phyloP scores from a whole-genome alignment of 176 grass and related monocot genomes.

The Oropetium thomaeum region DNA sequence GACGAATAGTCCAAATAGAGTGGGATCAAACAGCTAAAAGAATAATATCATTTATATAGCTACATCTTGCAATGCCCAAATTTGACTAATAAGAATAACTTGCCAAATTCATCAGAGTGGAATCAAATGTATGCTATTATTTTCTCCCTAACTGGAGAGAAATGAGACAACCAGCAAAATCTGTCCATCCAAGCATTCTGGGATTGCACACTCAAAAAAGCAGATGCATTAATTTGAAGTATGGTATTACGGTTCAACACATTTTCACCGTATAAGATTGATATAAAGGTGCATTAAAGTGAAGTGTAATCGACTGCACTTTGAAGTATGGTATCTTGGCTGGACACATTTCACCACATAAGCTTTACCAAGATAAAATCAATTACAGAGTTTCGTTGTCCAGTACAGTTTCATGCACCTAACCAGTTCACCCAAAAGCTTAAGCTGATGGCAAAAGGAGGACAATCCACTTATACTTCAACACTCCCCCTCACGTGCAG shows the following conservation, averaged over 20 bases:
- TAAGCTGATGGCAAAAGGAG: too few species aligned
- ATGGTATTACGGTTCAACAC: too few species aligned
- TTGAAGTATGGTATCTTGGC: not conserved
- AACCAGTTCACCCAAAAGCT: too few species aligned
- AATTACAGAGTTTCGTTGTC: not conserved
- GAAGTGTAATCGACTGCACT: not conserved
- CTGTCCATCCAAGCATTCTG: not conserved
- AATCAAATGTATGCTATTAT: not conserved
- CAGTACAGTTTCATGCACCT: too few species aligned
- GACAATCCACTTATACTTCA: too few species aligned
- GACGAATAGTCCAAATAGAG: not conserved
- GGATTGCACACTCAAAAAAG: not conserved
- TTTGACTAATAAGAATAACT: not conserved
- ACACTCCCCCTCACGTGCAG: too few species aligned
- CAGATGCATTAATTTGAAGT: not conserved
- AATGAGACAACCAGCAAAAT: not conserved
- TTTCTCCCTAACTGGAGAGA: not conserved
- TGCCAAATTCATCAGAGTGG: not conserved
- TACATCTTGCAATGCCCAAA: not conserved
- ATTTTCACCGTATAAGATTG: too few species aligned
- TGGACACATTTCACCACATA: not conserved
- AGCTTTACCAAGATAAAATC: not conserved
- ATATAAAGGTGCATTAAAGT: too few species aligned
- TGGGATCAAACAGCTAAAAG: not conserved
- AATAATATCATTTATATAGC: not conserved